Conservation (phyloP, 768 basidiomycete genomes). For the Boletus eberwhitei region DNA sequence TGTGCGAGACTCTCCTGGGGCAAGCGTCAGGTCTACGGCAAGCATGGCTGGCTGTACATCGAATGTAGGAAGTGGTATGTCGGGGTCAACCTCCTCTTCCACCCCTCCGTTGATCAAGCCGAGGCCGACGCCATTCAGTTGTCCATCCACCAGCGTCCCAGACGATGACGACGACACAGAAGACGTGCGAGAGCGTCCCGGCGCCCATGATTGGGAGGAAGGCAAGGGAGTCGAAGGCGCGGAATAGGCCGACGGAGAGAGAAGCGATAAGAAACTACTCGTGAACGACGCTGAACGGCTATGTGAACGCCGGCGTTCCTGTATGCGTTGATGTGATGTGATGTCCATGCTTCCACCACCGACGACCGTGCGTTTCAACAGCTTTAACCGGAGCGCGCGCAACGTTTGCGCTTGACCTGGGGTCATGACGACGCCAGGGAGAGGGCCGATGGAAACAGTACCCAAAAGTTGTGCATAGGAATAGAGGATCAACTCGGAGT, state of each 20-base stretch:
- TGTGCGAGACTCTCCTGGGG: slow-evolving; percentile 79
- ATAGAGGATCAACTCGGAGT: slow-evolving; percentile 73
- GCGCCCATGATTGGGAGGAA: slow-evolving; percentile 25
- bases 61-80: slow-evolving; percentile 75
- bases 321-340: slow-evolving; percentile 36
- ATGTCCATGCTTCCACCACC: slow-evolving; percentile 82
- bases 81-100: slow-evolving; percentile 54
- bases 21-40: slow-evolving; percentile 79
- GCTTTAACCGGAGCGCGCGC: slow-evolving; percentile 44
- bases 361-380: slow-evolving; percentile 43
- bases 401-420: slow-evolving; percentile 46
- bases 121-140: slow-evolving; percentile 29
- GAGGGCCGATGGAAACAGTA: slow-evolving; percentile 55
- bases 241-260: slow-evolving; percentile 39
- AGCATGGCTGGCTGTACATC: slow-evolving; percentile 85
- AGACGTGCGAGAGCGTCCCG: slow-evolving; percentile 17
- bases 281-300: slow-evolving; percentile 52
- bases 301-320: slow-evolving; percentile 36
- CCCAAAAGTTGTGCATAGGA: slow-evolving; percentile 82
- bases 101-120: slow-evolving; percentile 26
- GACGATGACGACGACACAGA: slow-evolving; percentile 26
- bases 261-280: slow-evolving; percentile 46
- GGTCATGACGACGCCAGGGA: slow-evolving; percentile 37
- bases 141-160: neutral
- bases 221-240: slow-evolving; percentile 20